Percentiles rank a stretch among this genome's conserved stretches.
Evolutionary conservation across 164 flowering plant species (phyloP).

Genomic region (Santalum album): DNA sequence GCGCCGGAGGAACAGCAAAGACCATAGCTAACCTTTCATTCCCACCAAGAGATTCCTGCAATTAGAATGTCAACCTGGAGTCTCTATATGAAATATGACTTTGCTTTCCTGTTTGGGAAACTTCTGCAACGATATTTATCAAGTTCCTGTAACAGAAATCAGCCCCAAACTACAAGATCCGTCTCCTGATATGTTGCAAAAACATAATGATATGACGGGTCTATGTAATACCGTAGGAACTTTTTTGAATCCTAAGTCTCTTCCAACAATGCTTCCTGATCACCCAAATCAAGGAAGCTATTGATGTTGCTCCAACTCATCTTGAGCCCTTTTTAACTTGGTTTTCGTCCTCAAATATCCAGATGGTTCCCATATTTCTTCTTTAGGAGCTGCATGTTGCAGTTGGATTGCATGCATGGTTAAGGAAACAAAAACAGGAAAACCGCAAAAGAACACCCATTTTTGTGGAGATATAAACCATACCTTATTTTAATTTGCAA

Average conservation of each 20-base stretch:
- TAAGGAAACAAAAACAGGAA: not conserved
- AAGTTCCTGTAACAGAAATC: constrained; percentile 97
- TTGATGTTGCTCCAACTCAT: constrained; percentile 60
- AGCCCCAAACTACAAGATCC: no score
- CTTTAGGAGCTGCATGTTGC: constrained; percentile 54
- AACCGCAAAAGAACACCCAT: not conserved
- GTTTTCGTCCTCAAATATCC: constrained; percentile 56
- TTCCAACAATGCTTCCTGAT: constrained; percentile 83
- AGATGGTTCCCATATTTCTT: constrained; percentile 88
- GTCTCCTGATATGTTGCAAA: no score
- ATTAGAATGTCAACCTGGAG: constrained; percentile 84
- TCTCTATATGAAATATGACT: constrained; percentile 98
- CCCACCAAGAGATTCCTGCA: constrained; percentile 98
- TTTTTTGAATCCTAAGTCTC: constrained; percentile 77
- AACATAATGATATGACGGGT: no score
- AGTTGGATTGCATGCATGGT: constrained; percentile 4
- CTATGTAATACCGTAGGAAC: constrained; percentile 71
- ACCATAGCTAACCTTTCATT: constrained; percentile 95
- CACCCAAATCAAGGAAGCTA: constrained; percentile 82
- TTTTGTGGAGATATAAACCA: constrained; percentile 1
- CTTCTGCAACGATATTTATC: constrained; percentile 95
- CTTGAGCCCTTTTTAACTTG: constrained; percentile 68
- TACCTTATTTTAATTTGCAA: constrained; percentile 74
- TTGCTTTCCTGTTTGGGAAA: constrained; percentile 90
- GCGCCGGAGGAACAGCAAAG: constrained; percentile 91